These are phyloP conservation scores for Citrus sp. DNA, from an alignment of 345 rosid species.

Conservation along the genomic window DNA sequence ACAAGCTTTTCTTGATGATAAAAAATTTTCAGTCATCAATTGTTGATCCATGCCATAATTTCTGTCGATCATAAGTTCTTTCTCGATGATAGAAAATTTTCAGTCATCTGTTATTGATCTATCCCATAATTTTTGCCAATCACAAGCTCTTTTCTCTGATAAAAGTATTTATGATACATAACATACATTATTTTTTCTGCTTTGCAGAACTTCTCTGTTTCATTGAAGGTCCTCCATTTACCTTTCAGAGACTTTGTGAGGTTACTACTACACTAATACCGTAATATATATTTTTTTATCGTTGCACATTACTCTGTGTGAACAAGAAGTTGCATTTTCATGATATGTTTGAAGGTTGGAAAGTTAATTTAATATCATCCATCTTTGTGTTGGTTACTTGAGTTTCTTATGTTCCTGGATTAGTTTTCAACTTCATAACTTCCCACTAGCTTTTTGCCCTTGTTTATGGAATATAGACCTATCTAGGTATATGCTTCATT, in stretches of 20 bases:
- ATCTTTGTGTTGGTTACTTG: not conserved
- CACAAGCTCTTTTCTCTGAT: not conserved
- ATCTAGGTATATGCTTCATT: not conserved
- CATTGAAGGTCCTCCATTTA: conserved; percentile 91
- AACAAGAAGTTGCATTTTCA: too few species aligned
- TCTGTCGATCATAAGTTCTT: not conserved
- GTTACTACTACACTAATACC: conserved; percentile 25
- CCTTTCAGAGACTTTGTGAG: conserved; percentile 93
- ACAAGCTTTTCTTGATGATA: not conserved
- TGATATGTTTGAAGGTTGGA: not conserved
- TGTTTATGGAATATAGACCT: too few species aligned
- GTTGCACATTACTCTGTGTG: too few species aligned
- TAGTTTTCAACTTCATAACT: too few species aligned
- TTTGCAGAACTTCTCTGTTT: conserved; percentile 67
- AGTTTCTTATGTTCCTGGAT: not conserved
- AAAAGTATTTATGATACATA: not conserved
- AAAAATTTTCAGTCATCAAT: not conserved
- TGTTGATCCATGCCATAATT: not conserved
- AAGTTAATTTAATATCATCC: not conserved
- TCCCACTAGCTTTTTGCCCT: too few species aligned
- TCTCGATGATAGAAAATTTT: too few species aligned
- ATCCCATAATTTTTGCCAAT: too few species aligned
- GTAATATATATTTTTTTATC: too few species aligned
- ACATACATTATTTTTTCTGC: not conserved
- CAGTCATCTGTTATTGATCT: too few species aligned